Base-by-base conservation (phyloP, 352 stramenopile species). In the Phytophthora colocasiae region DNA sequence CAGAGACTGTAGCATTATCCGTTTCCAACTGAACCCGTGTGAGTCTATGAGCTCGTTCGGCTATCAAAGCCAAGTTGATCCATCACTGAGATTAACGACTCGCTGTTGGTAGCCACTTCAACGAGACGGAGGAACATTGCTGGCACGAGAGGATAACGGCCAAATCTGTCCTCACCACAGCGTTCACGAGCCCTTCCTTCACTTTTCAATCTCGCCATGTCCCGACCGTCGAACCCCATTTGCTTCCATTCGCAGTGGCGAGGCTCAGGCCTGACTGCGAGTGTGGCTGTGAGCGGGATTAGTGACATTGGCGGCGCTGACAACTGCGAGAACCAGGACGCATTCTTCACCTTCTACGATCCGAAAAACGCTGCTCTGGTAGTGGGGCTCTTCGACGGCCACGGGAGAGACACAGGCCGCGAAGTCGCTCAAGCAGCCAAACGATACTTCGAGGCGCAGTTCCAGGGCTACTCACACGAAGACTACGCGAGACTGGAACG, bases 241-340 rank as follows among this genome's bases (percentile, higher is more conserved):
- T 66, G 55, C 39, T 68, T 75, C 54, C 47, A 57, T 29, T 52
- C 66, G 17, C 41, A 55, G 0, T 71, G 38, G 54, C 12, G 32
- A 45, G 50, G 19, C 24, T 63, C 56, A 15, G 48, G 45, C 0
- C 27, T 66, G 17, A 5, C 34, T 36, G 61, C 53, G 45, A 58
- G 39, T 19, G 63, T 83, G 24, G 73, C 69, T 0, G 78, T 69
- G 26, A 87, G 80, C 34, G 85, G 81, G 24, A 60, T 86, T 58
- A 90, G 77, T 11, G 76, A 91, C 58, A 73, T 80, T 0, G 87
- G 87, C 12, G 77, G 79, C 50, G 64, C 69, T n/a, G 73, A 83
- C 54, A 75, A 75, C 46, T 55, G 66, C 26, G 72, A 86, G 63
- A 98, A 98, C 69, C 92, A 98, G 74, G 92, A 98, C 60, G 83